phyloP scores from a whole-genome alignment of 2,329 filamentous ascomycete species.

The Leptographium flavum region DNA sequence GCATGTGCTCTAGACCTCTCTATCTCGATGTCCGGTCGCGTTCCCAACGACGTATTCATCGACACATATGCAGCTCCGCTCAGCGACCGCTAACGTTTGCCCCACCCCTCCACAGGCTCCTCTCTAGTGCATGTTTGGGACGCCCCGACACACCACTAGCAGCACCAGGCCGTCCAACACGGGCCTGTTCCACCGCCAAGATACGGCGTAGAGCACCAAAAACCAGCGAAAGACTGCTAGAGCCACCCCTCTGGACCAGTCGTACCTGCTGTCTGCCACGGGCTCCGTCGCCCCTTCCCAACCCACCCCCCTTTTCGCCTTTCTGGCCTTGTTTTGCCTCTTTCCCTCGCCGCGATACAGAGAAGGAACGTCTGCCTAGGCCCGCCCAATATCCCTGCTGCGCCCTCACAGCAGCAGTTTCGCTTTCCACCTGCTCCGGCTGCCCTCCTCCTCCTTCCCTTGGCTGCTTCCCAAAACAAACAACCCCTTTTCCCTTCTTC shows the following conservation, averaged over 20 bases:
- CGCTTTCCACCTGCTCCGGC: neutral
- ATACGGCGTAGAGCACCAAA: too few species aligned
- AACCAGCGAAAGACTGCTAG: too few species aligned
- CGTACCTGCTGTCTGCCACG: neutral
- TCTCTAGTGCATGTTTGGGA: slow-evolving; percentile 7
- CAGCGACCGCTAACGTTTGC: slow-evolving; percentile 3
- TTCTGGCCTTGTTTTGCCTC: neutral
- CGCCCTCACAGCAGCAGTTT: neutral
- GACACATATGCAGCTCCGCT: neutral
- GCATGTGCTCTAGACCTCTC: too few species aligned
- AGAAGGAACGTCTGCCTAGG: neutral
- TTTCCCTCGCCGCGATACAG: neutral
- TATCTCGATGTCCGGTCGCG: too few species aligned
- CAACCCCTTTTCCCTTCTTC: slow-evolving; percentile 3
- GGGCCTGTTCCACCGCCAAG: neutral
- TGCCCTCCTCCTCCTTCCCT: slow-evolving; percentile 12
- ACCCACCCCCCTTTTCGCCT: neutral
- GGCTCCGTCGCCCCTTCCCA: neutral
- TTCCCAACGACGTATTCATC: neutral
- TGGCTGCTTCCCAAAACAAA: slow-evolving; percentile 5
- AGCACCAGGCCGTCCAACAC: neutral
- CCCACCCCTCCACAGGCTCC: slow-evolving; percentile 3
- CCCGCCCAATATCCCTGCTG: slow-evolving; percentile 1
- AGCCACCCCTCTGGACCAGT: slow-evolving; percentile 11
- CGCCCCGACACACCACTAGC: slow-evolving; percentile 3